Evolutionary conservation across 352 stramenopile species (phyloP).

Genomic region (Phytophthora cajani): DNA sequence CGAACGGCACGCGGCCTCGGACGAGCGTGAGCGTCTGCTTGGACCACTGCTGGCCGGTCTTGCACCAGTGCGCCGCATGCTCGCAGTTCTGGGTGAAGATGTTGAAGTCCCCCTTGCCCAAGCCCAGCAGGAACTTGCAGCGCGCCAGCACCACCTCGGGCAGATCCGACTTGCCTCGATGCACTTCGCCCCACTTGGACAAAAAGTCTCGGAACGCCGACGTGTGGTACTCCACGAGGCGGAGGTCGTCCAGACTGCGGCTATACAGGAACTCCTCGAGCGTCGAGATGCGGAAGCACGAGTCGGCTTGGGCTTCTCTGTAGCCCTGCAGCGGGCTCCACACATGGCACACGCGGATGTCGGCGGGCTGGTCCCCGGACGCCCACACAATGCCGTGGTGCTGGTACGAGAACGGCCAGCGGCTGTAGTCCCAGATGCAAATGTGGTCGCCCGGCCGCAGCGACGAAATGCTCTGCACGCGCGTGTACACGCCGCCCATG

Average conservation of each 20-base stretch:
- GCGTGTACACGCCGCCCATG: constrained; percentile 85
- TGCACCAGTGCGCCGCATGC: constrained; percentile 88
- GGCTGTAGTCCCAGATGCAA: constrained; percentile 86
- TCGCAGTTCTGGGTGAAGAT: constrained; percentile 91
- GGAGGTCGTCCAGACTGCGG: constrained; percentile 63
- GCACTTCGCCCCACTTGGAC: constrained; percentile 91
- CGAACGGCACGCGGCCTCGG: constrained; percentile 78
- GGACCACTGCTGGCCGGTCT: constrained; percentile 90
- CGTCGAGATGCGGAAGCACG: constrained; percentile 87
- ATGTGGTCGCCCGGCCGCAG: constrained; percentile 86
- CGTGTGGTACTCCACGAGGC: constrained; percentile 89
- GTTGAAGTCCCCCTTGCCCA: constrained; percentile 85
- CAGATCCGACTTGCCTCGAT: constrained; percentile 82
- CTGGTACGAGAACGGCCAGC: constrained; percentile 87
- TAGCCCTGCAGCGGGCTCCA: constrained; percentile 84
- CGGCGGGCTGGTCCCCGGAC: constrained; percentile 56
- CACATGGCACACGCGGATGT: constrained; percentile 85
- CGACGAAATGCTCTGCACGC: constrained; percentile 76
- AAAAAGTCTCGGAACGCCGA: too few relatives aligned
- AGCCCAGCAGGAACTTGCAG: constrained; percentile 82
- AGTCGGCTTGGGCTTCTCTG: constrained; percentile 81
- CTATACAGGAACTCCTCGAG: constrained; percentile 84
- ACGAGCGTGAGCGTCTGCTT: constrained; percentile 87
- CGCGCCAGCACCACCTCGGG: constrained; percentile 83
- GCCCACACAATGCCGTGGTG: constrained; percentile 89